phyloP scores from a whole-genome alignment of 2,329 filamentous ascomycete species.

The Dothideomycetidae sp. region DNA sequence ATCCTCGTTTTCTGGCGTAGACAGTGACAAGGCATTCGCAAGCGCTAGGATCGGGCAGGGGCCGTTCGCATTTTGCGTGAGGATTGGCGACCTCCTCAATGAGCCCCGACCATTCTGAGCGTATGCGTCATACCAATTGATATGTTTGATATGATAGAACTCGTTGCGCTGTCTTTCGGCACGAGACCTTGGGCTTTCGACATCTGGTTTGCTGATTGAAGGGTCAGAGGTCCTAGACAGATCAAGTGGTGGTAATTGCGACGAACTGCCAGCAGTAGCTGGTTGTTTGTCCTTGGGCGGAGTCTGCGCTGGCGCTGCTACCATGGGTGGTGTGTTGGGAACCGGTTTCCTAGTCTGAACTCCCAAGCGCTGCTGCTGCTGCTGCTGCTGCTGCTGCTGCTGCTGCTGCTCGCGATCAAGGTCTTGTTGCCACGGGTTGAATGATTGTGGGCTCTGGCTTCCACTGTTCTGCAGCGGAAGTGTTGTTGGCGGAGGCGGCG shows the following conservation, averaged over 20 bases:
- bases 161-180: conserved; percentile 44
- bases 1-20: conserved; percentile 51
- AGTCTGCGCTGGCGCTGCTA: conserved; percentile 4
- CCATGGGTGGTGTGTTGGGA: conserved; percentile 18
- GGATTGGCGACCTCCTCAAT: conserved; percentile 65
- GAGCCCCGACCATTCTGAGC: conserved; percentile 38
- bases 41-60: conserved; percentile 86
- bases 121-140: conserved; percentile 63
- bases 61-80: conserved; percentile 87
- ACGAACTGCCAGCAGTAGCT: neutral
- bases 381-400: conserved; percentile 12
- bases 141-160: conserved; percentile 85
- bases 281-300: conserved; percentile 9
- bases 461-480: neutral
- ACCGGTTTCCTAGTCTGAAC: conserved; percentile 12
- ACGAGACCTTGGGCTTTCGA: conserved; percentile 27
- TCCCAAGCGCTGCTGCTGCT: conserved; percentile 15
- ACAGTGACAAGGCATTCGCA: conserved; percentile 80
- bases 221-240: conserved; percentile 9
- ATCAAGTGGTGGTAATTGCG: conserved; percentile 2
- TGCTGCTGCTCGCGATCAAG: conserved; percentile 17
- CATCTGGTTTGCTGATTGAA: conserved; percentile 14
- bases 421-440: conserved; percentile 11
- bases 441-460: conserved; percentile 14
- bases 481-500: neutral